Percentiles rank a stretch among this genome's conserved stretches.
Conservation (phyloP, 441 rosid species). For the Geranium incanum region DNA sequence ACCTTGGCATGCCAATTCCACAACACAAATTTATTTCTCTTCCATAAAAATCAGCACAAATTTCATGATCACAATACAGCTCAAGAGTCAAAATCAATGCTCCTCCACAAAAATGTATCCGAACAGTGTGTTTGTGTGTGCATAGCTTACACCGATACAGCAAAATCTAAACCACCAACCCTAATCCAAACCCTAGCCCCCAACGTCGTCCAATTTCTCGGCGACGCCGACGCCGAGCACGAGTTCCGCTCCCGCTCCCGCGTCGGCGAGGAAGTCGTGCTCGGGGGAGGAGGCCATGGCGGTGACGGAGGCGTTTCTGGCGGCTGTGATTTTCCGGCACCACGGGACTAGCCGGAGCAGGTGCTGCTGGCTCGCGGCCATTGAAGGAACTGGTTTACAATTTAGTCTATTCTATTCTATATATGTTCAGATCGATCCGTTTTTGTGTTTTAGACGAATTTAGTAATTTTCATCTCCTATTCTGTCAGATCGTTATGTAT, state of each 20-base stretch:
- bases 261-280: constrained; percentile 37
- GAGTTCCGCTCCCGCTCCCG: too few species aligned
- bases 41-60: neutral
- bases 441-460: too few species aligned
- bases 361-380: constrained; percentile 29
- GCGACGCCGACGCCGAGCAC: constrained; percentile 30
- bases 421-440: too few species aligned
- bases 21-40: neutral
- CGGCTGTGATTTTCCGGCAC: constrained; percentile 71
- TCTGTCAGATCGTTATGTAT: too few species aligned
- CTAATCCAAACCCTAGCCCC: neutral
- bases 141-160: neutral
- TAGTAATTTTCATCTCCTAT: too few species aligned
- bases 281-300: constrained; percentile 85
- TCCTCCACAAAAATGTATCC: neutral
- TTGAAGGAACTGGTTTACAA: neutral
- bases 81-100: neutral
- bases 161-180: neutral
- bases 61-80: neutral
- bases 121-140: neutral
- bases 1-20: too few species aligned
- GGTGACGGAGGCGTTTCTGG: constrained; percentile 49
- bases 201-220: neutral
- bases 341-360: constrained; percentile 67
- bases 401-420: too few species aligned